Conservation (phyloP, 805 yeast species). For the Candida taoyuanica region DNA sequence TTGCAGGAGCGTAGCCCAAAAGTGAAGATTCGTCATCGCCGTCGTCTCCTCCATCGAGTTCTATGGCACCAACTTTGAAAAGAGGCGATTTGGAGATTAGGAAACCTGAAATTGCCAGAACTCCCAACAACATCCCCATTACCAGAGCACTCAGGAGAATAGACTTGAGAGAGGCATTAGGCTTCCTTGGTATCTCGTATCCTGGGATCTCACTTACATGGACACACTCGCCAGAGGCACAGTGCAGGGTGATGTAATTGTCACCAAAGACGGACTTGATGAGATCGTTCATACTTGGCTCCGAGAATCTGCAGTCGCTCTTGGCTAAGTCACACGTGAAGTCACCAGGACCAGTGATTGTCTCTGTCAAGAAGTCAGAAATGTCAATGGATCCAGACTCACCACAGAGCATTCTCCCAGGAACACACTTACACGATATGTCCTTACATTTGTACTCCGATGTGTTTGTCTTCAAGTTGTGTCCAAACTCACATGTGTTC, state of each 20-base stretch:
- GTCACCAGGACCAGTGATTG: slow-evolving; percentile 91
- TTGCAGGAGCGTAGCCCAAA: slow-evolving; percentile 57
- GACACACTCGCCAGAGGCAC: slow-evolving; percentile 86
- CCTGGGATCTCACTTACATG: slow-evolving; percentile 94
- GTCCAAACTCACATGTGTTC: slow-evolving; percentile 63
- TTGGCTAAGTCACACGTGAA: slow-evolving; percentile 69
- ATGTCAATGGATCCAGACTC: slow-evolving; percentile 91
- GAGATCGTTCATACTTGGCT: slow-evolving; percentile 93
- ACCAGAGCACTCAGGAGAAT: slow-evolving; percentile 39
- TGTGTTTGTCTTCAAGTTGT: slow-evolving; percentile 54
- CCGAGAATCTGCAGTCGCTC: slow-evolving; percentile 73
- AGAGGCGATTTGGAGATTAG: slow-evolving; percentile 59
- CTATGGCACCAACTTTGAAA: slow-evolving; percentile 35
- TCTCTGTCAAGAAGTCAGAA: slow-evolving; percentile 84
- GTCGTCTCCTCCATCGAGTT: slow-evolving; percentile 25
- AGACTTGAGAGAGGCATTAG: slow-evolving; percentile 40
- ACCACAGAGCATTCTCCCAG: slow-evolving; percentile 92
- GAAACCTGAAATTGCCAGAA: slow-evolving; percentile 35
- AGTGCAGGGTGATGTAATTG: slow-evolving; percentile 73
- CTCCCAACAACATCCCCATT: slow-evolving; percentile 36
- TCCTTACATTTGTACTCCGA: slow-evolving; percentile 75
- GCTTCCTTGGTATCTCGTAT: slow-evolving; percentile 57
- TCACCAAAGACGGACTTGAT: slow-evolving; percentile 94
- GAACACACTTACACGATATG: slow-evolving; percentile 84
- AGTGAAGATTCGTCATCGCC: slow-evolving; percentile 39